Conservation (phyloP, 176 grass and related monocot genomes). For the Bolboschoenus planiculmis region DNA sequence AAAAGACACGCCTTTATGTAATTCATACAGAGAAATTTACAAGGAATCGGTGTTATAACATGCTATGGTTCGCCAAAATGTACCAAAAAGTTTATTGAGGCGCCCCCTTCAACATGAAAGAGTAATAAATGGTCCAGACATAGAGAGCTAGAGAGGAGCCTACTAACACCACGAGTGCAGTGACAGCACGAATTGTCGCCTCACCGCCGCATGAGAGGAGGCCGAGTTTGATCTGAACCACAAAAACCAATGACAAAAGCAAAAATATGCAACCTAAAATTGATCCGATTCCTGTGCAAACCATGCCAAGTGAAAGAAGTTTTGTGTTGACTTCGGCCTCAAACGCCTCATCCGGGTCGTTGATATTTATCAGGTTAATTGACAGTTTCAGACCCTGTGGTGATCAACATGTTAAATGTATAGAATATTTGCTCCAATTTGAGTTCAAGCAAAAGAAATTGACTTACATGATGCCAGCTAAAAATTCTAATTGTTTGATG, state of each 20-base stretch:
- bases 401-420: neutral
- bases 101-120: no score
- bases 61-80: no score
- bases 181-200: conserved; percentile 12
- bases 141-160: conserved; percentile 25
- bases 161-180: conserved; percentile 15
- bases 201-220: conserved; percentile 26
- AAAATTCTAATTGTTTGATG: no score
- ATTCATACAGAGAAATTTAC: neutral
- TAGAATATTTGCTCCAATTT: neutral
- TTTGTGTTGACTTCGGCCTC: conserved; percentile 5
- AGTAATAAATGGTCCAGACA: conserved; percentile 28
- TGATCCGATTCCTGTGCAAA: conserved; percentile 16
- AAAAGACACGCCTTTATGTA: neutral
- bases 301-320: conserved; percentile 16
- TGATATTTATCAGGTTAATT: conserved; percentile 30
- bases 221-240: conserved; percentile 30
- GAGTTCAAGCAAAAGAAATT: neutral
- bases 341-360: conserved; percentile 27
- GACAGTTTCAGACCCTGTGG: conserved; percentile 24
- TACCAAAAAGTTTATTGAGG: no score
- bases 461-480: neutral
- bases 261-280: conserved; percentile 24
- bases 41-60: neutral
- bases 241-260: conserved; percentile 25